Base-by-base conservation (phyloP, 768 basidiomycete genomes). In the Austroboletus festivus region DNA sequence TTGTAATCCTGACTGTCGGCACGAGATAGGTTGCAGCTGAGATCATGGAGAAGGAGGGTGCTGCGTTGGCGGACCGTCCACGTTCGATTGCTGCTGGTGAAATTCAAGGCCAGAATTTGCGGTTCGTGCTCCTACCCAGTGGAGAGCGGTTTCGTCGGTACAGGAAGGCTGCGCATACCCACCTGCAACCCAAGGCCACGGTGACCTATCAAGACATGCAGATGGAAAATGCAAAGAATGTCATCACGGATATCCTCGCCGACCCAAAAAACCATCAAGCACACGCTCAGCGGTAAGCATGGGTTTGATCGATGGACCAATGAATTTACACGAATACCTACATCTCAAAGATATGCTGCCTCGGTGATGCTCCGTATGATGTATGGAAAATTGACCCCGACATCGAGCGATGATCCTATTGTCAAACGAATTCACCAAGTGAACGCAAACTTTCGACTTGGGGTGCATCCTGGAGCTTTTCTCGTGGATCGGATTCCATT, bases 21-120 rank as follows among this genome's bases (percentile, higher is more conserved):
- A 34, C 16, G 18, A 28, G 71, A 40, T 66, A 81, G 60, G 79
- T 77, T 5, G 76, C 78, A 0, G 67, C 73, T 0, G 78, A 82
- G 10, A 76, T 82, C 37, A 77, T 83, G 79, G 81, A 83, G 60
- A 77, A 78, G 46, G 76, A 79, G 50, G 80, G 81, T 0, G 73
- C 71, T 0, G 57, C 67, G 0, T 65, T 77, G 12, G 74, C 67
- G 0, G 81, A 82, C 53, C 64, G 81, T 41, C 82, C 82, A 7
- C 58, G 58, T 1, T 72, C 65, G 33, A 74, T 83, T 28, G 71
- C 80, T 1, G 80, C 76, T 0, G 77, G 77, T 0, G 79, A 82
- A 37, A 71, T 77, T 0, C 62, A 82, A 0, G 77, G 73, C 0
- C 75, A 75, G 2, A 79, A 75, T 0, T 74, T 81, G 76, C 63